Conservation (phyloP, 2,329 filamentous ascomycete genomes). For the Aspergillus fischeri region DNA sequence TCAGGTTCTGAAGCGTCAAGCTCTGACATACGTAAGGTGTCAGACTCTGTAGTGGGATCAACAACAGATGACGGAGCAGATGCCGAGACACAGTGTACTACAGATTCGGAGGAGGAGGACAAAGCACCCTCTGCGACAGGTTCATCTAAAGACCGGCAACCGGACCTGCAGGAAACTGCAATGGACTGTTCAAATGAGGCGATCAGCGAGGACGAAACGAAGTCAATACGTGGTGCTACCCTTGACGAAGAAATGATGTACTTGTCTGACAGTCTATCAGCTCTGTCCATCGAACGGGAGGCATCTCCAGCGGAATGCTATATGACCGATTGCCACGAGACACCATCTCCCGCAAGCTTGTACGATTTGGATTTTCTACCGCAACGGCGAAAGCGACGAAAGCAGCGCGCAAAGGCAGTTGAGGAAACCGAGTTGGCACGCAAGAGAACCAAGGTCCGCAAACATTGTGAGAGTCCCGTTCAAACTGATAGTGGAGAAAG, state of each 20-base stretch:
- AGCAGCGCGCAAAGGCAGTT: neutral
- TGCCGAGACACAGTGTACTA: neutral
- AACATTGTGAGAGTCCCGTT: neutral
- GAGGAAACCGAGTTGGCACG: neutral
- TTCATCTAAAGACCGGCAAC: neutral
- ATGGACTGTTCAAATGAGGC: neutral
- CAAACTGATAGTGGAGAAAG: neutral
- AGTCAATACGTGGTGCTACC: neutral
- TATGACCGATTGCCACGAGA: neutral
- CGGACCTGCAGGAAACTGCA: neutral
- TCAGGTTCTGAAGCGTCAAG: neutral
- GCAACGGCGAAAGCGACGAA: neutral
- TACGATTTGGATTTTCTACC: neutral
- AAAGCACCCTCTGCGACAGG: neutral
- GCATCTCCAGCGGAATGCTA: neutral
- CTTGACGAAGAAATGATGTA: neutral
- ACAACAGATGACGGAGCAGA: neutral
- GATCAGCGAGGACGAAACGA: no score
- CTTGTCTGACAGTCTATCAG: neutral
- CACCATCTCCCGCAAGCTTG: neutral
- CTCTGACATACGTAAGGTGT: neutral
- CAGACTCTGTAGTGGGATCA: neutral
- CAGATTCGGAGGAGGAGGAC: neutral
- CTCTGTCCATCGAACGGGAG: neutral
- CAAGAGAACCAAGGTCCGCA: neutral